phyloP scores from a whole-genome alignment of 306 rosid genomes.

The Lagenaria siceraria region DNA sequence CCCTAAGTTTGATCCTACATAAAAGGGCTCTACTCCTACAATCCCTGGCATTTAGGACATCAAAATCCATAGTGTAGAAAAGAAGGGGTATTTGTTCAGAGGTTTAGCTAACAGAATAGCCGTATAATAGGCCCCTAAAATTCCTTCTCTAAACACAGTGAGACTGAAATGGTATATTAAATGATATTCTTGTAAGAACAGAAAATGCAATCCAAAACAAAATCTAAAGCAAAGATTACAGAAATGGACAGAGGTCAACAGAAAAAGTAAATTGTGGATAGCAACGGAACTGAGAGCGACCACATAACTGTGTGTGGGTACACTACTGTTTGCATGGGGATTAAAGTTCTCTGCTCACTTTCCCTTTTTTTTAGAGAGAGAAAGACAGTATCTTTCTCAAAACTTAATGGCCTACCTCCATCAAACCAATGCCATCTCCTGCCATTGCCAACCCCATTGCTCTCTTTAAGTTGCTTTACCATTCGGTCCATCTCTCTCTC shows the following conservation, averaged over 20 bases:
- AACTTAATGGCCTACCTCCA: constrained; percentile 25
- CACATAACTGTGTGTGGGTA: constrained; percentile 21
- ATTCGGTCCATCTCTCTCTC: constrained; percentile 22
- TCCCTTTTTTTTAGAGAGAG: constrained; percentile 24
- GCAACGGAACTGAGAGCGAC: constrained; percentile 32
- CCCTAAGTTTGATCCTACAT: not conserved
- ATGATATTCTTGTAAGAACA: not conserved
- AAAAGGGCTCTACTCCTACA: not conserved
- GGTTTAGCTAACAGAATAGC: not conserved
- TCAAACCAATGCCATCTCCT: constrained; percentile 34
- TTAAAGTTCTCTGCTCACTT: constrained; percentile 26
- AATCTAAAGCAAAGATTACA: constrained; percentile 21
- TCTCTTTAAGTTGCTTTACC: constrained; percentile 26
- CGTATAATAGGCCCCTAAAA: not conserved
- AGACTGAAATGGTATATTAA: not conserved
- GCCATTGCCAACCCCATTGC: constrained; percentile 22
- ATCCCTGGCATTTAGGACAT: not conserved
- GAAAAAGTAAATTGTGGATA: constrained; percentile 36
- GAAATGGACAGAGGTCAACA: constrained; percentile 27
- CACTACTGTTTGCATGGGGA: constrained; percentile 24
- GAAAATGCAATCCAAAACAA: constrained; percentile 14
- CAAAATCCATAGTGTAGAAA: not conserved
- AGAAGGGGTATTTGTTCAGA: not conserved
- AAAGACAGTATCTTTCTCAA: not conserved
- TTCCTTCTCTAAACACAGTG: not conserved